phyloP scores from a whole-genome alignment of 1,139 yeast genomes.

The Diutina mesorugosa region DNA sequence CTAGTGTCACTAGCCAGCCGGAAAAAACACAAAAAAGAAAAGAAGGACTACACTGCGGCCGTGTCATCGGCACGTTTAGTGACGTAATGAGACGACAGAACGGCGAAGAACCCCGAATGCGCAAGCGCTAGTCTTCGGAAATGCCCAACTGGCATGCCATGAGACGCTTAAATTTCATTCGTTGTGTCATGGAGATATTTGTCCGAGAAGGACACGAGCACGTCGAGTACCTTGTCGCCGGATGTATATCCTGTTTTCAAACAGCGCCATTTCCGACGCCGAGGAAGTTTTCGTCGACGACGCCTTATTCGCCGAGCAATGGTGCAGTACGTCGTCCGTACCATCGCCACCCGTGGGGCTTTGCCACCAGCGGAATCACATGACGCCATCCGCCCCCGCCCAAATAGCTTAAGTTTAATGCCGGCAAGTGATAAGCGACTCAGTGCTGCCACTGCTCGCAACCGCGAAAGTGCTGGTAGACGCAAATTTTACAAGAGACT shows the following conservation, averaged over 20 bases:
- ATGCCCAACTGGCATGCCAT: neutral
- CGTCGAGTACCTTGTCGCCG: neutral
- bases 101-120: neutral
- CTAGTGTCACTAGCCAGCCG: neutral
- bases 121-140: neutral
- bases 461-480: neutral
- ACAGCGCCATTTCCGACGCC: neutral
- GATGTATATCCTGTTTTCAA: too few species aligned
- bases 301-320: neutral
- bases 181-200: neutral
- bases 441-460: neutral
- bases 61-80: neutral
- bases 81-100: neutral
- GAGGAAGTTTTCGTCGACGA: neutral
- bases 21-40: too few species aligned
- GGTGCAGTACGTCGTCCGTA: neutral
- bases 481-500: too few species aligned
- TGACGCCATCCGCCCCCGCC: neutral
- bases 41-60: neutral
- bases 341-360: neutral
- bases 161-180: neutral
- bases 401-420: neutral
- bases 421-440: neutral
- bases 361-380: neutral
- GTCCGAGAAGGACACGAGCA: neutral